Conservation (phyloP, 176 grass and related monocot species). For the Pontederia paniculata region DNA sequence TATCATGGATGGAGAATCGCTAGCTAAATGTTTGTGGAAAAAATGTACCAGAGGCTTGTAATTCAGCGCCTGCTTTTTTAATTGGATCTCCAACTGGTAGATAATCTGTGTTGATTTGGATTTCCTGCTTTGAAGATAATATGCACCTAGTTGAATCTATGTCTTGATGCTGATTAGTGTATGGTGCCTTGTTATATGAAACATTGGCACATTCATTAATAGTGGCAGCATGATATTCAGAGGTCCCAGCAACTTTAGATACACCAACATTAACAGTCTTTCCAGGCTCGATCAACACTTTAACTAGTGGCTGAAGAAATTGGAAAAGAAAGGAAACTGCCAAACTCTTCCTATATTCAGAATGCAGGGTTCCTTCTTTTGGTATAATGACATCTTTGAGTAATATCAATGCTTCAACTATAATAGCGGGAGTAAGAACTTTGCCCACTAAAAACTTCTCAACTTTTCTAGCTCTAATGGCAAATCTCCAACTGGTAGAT, state of each 20-base stretch:
- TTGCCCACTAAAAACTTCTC: conserved; percentile 63
- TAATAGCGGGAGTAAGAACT: conserved; percentile 30
- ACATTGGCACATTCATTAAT: conserved; percentile 1
- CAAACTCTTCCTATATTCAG: conserved; percentile 56
- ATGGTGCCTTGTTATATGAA: neutral
- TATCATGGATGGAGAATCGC: neutral
- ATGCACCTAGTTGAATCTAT: conserved; percentile 17
- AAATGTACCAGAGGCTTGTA: conserved; percentile 84
- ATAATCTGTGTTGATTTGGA: conserved; percentile 48
- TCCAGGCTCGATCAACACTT: conserved; percentile 6
- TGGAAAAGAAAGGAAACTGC: conserved; percentile 58
- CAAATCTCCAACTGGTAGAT: conserved; percentile 64
- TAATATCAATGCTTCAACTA: conserved; percentile 46
- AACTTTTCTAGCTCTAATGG: conserved; percentile 52
- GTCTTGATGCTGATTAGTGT: neutral
- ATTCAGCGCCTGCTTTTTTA: conserved; percentile 54
- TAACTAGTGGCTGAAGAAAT: conserved; percentile 53
- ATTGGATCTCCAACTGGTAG: conserved; percentile 58
- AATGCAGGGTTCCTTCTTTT: conserved; percentile 49
- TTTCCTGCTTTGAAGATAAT: conserved; percentile 46
- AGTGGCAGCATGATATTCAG: conserved; percentile 10
- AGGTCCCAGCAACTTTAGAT: neutral
- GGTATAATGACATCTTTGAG: conserved; percentile 39
- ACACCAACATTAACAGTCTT: conserved; percentile 2
- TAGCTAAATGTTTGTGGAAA: neutral